A percentile compares a stretch with the other conserved stretches of the same genome.
Evolutionary conservation across 2,329 filamentous ascomycete genomes (phyloP).

Genomic region (Thermochaetoides dissita): DNA sequence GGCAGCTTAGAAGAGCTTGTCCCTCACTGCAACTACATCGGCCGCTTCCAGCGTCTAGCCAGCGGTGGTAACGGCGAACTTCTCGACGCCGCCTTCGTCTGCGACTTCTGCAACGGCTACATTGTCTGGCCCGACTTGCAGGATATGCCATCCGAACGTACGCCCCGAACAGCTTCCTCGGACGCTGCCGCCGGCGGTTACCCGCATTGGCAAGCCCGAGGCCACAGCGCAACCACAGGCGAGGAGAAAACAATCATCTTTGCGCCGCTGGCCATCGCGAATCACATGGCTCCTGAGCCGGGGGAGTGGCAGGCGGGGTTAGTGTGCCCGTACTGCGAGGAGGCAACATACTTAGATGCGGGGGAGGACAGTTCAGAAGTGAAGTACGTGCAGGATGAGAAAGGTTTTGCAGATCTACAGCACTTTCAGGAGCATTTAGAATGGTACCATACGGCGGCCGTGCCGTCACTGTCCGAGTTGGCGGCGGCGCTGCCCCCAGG

Average conservation of each 20-base stretch:
- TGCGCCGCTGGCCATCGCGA: slow-evolving; percentile 43
- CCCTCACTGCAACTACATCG: slow-evolving; percentile 35
- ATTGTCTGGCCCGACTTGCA: slow-evolving; percentile 44
- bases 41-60: slow-evolving; percentile 42
- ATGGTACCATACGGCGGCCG: slow-evolving; percentile 37
- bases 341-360: slow-evolving; percentile 33
- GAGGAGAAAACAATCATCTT: slow-evolving; percentile 40
- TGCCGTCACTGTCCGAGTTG: slow-evolving; percentile 20
- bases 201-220: slow-evolving; percentile 40
- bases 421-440: slow-evolving; percentile 41
- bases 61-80: slow-evolving; percentile 17
- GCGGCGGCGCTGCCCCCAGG: slow-evolving; percentile 20
- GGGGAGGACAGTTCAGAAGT: slow-evolving; percentile 39
- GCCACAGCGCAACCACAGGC: slow-evolving; percentile 25
- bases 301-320: slow-evolving; percentile 39
- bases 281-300: slow-evolving; percentile 36
- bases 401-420: slow-evolving; percentile 33
- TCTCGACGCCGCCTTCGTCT: slow-evolving; percentile 41
- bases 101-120: slow-evolving; percentile 48
- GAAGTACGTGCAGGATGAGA: slow-evolving; percentile 32
- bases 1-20: slow-evolving; percentile 32
- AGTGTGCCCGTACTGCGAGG: slow-evolving; percentile 43
- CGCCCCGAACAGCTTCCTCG: slow-evolving; percentile 15
- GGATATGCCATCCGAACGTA: slow-evolving; percentile 34
- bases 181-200: slow-evolving; percentile 14